Percentiles rank a stretch among this genome's conserved stretches.
Conservation (phyloP, 345 rosid genomes). For the Noccaea caerulescens region DNA sequence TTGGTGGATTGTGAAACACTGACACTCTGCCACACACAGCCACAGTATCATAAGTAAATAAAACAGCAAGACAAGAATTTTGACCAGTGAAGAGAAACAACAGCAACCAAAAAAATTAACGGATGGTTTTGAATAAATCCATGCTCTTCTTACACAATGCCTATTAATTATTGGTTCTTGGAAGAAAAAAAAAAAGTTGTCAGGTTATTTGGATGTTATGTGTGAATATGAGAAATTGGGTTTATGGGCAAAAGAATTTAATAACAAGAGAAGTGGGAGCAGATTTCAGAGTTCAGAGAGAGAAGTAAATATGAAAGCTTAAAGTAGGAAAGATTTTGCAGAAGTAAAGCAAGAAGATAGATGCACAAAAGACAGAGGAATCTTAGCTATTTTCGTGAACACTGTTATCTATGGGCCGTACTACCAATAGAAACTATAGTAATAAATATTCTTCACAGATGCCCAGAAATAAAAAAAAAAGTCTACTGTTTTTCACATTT, state of each 20-base stretch:
- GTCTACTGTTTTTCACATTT: constrained; percentile 42
- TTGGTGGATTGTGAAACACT: constrained; percentile 39
- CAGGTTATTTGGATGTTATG: constrained; percentile 21
- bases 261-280: constrained; percentile 28
- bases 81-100: constrained; percentile 39
- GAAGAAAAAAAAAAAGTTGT: constrained; percentile 15
- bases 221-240: constrained; percentile 14
- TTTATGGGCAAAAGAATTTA: constrained; percentile 37
- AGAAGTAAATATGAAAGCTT: constrained; percentile 41
- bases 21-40: constrained; percentile 46
- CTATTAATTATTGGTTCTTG: constrained; percentile 22
- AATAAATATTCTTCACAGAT: constrained; percentile 42
- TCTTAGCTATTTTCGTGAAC: constrained; percentile 50
- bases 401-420: constrained; percentile 46
- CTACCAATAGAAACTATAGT: constrained; percentile 41
- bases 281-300: constrained; percentile 35
- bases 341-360: constrained; percentile 30
- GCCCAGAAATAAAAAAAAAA: constrained; percentile 20
- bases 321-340: constrained; percentile 41
- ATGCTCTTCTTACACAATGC: constrained; percentile 21
- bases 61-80: constrained; percentile 49
- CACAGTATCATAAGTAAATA: constrained; percentile 32
- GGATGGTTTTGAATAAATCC: background rate
- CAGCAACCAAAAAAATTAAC: background rate
- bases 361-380: constrained; percentile 46